Conservation (phyloP, 257 asterid species). For the Capsicum chinense region DNA sequence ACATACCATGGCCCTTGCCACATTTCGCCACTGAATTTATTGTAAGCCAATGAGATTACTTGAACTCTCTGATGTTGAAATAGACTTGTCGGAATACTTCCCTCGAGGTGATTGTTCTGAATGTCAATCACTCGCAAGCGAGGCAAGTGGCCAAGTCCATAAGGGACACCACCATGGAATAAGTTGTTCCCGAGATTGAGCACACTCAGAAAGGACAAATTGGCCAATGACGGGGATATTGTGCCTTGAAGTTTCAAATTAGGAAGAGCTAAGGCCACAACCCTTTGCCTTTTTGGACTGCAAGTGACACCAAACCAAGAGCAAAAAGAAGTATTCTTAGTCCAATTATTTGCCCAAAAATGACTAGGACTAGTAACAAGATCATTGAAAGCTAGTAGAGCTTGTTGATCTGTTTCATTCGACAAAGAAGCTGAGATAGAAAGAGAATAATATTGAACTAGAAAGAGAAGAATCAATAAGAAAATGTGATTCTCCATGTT, state of each 20-base stretch:
- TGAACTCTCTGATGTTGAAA: neutral
- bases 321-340: neutral
- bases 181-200: neutral
- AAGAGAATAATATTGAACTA: no score
- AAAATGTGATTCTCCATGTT: no score
- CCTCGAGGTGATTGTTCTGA: neutral
- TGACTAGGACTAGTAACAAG: no score
- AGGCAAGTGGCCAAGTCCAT: neutral
- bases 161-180: neutral
- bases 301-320: neutral
- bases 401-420: no score
- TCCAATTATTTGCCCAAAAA: no score
- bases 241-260: constrained; percentile 39
- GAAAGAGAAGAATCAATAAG: no score
- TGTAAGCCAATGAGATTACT: neutral
- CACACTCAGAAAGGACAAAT: constrained; percentile 41
- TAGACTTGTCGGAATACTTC: neutral
- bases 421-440: no score
- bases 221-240: constrained; percentile 39
- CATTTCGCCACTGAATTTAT: neutral
- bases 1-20: neutral
- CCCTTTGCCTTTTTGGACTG: constrained; percentile 26
- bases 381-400: no score
- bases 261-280: constrained; percentile 33
- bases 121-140: neutral